These are phyloP conservation scores for Neurospora sp. DNA, from an alignment of 2,329 filamentous ascomycete genomes.

Conservation along the genomic window DNA sequence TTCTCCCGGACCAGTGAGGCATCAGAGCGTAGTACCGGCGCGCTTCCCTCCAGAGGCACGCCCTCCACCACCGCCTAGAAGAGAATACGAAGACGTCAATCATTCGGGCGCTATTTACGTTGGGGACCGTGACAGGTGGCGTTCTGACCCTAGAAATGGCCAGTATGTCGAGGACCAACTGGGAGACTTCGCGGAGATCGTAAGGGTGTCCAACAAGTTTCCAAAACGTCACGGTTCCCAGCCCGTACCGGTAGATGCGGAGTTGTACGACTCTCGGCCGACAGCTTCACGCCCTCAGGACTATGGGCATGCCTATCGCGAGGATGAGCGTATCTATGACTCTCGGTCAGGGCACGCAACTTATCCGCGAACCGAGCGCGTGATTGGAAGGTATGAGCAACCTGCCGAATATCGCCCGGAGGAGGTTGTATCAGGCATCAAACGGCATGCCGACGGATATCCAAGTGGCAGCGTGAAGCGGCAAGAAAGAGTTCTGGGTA, in stretches of 20 bases:
- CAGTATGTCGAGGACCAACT: slow-evolving; percentile 6
- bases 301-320: background rate
- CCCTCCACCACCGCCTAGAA: slow-evolving; percentile 1
- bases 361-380: background rate
- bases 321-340: background rate
- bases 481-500: slow-evolving; percentile 16
- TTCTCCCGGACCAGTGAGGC: slow-evolving; percentile 1
- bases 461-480: slow-evolving; percentile 2
- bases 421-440: background rate
- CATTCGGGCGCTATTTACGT: background rate
- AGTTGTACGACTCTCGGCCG: slow-evolving; percentile 3
- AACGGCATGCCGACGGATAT: background rate
- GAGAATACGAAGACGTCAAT: background rate
- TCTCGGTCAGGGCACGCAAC: background rate
- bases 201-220: slow-evolving; percentile 17
- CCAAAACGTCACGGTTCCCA: slow-evolving; percentile 14
- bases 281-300: background rate
- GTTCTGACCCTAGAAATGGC: slow-evolving; percentile 1
- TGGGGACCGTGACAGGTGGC: slow-evolving; percentile 2
- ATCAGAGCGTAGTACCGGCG: background rate
- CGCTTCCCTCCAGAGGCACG: background rate
- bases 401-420: background rate
- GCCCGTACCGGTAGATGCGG: background rate
- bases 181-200: slow-evolving; percentile 12
- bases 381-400: background rate